Percentiles rank a stretch among this genome's conserved stretches.
These are phyloP conservation scores for Metschnikowia dekortorum DNA, from an alignment of 805 yeast genomes.

Conservation along the genomic window DNA sequence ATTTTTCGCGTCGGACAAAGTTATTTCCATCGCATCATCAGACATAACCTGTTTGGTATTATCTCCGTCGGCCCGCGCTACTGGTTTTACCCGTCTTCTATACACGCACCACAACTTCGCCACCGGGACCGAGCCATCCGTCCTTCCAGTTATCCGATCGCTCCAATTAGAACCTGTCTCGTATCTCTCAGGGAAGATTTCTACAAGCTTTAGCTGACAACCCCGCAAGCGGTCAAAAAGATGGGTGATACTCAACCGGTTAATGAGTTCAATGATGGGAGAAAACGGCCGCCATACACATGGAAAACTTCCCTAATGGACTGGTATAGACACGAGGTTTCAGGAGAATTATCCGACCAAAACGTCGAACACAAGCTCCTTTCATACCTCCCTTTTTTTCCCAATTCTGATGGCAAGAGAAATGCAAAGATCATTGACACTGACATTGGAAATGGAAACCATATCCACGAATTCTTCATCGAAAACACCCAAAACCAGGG, in stretches of 20 bases:
- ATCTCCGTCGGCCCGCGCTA: no score
- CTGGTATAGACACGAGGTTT: slow-evolving; percentile 15
- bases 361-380: slow-evolving; percentile 42
- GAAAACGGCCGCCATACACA: slow-evolving; percentile 12
- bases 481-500: slow-evolving; percentile 42
- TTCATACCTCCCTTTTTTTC: slow-evolving; percentile 55
- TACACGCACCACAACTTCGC: no score
- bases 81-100: no score
- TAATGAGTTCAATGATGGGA: slow-evolving; percentile 14
- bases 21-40: no score
- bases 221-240: not conserved
- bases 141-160: no score
- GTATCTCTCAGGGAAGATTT: no score
- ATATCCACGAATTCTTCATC: slow-evolving; percentile 74
- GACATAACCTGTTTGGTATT: no score
- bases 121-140: no score
- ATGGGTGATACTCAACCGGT: slow-evolving; percentile 3
- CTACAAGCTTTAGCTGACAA: no score
- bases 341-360: slow-evolving; percentile 19
- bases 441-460: slow-evolving; percentile 49
- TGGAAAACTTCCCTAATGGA: slow-evolving; percentile 15
- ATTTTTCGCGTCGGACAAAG: no score
- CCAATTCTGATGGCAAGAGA: slow-evolving; percentile 47
- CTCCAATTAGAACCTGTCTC: no score
- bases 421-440: slow-evolving; percentile 48